A percentile compares a stretch with the other conserved stretches of the same genome.
These are phyloP conservation scores for Warburgia ugandensis DNA, from an alignment of 164 flowering plant genomes.

Conservation along the genomic window DNA sequence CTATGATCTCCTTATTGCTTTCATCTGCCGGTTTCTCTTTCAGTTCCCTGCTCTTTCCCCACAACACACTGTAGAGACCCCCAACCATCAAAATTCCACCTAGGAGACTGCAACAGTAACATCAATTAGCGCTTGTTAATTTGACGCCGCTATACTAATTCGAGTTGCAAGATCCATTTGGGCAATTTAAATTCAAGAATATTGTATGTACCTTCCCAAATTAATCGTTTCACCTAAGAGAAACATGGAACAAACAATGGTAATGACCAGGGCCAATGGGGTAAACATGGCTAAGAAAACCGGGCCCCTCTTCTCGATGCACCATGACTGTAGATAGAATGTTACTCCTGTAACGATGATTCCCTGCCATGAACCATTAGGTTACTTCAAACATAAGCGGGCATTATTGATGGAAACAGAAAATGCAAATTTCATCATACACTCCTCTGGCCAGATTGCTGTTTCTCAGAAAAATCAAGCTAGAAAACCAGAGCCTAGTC, in stretches of 20 bases:
- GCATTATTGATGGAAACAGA: too few relatives aligned
- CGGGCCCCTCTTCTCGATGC: slow-evolving; percentile 76
- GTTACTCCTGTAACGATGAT: slow-evolving; percentile 54
- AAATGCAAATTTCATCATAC: too few relatives aligned
- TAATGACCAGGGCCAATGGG: slow-evolving; percentile 47
- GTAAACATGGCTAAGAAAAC: slow-evolving; percentile 64
- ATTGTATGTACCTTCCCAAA: slow-evolving; percentile 48
- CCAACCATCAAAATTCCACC: slow-evolving; percentile 17
- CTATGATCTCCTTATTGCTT: too few relatives aligned
- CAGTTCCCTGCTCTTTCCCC: slow-evolving; percentile 15
- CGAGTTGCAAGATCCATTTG: background rate
- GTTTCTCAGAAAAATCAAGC: too few relatives aligned
- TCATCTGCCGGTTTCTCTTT: too few relatives aligned
- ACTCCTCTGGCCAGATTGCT: too few relatives aligned
- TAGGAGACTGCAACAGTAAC: slow-evolving; percentile 10
- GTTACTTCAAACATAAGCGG: too few relatives aligned
- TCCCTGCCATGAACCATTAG: slow-evolving; percentile 47
- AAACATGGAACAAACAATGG: slow-evolving; percentile 39
- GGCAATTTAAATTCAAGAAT: background rate
- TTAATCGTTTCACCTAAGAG: slow-evolving; percentile 47
- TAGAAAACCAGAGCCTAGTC: too few relatives aligned
- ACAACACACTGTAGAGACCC: slow-evolving; percentile 15
- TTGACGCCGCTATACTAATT: background rate
- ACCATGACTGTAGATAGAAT: slow-evolving; percentile 69
- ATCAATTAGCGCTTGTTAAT: background rate